Conservation (phyloP, 2,329 filamentous ascomycete species). For the Verticillium alfalfae region DNA sequence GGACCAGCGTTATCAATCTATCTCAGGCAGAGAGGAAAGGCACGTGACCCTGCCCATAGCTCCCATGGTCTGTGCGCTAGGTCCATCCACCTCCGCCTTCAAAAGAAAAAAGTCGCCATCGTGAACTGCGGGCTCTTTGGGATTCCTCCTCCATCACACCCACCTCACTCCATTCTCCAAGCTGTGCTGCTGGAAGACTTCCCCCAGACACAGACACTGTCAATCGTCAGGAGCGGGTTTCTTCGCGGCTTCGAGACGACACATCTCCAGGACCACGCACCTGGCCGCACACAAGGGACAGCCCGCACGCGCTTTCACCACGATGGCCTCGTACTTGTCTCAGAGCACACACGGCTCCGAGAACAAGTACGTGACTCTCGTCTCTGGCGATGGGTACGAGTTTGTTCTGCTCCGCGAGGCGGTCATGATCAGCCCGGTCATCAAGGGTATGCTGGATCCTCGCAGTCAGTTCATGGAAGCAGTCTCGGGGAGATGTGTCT, state of each 20-base stretch:
- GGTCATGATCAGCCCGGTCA: constrained; percentile 62
- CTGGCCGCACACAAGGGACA: background rate
- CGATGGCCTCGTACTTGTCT: background rate
- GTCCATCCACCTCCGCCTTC: background rate
- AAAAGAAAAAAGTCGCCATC: background rate
- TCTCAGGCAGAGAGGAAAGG: background rate
- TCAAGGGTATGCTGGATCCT: constrained; percentile 70
- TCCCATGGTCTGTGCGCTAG: background rate
- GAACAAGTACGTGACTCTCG: constrained; percentile 70
- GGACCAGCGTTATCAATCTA: background rate
- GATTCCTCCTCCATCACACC: background rate
- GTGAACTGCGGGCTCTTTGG: background rate
- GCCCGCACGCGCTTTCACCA: background rate
- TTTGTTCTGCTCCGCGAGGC: constrained; percentile 70
- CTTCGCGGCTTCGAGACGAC: background rate
- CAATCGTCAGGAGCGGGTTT: background rate
- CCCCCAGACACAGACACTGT: background rate
- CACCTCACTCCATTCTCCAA: background rate
- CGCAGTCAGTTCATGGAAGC: constrained; percentile 64
- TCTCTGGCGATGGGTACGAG: constrained; percentile 71
- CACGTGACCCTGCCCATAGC: background rate
- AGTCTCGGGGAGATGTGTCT: constrained; percentile 56
- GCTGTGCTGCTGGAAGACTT: background rate
- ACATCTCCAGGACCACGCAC: background rate
- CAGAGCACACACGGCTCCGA: background rate